Evolutionary conservation across 768 basidiomycete genomes (phyloP).

Genomic region (Xerocomellus dryophilus): DNA sequence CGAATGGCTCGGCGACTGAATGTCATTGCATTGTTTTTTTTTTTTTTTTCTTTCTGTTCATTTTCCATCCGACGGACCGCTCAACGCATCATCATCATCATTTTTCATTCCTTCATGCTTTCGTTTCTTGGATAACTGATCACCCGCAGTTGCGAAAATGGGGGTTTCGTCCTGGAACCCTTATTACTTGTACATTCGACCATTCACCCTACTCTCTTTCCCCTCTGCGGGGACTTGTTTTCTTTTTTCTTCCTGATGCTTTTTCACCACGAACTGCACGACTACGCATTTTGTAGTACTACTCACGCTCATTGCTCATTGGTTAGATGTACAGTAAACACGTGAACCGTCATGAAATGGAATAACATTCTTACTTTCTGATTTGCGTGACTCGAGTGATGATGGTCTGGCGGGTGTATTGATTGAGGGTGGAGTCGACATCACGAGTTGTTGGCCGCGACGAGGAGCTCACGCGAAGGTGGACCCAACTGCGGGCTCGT

Average conservation of each 20-base stretch:
- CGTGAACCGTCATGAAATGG: not conserved
- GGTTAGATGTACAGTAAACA: conserved; percentile 6
- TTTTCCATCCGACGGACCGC: not conserved
- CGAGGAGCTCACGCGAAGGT: too few species aligned
- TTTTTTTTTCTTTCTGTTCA: not conserved
- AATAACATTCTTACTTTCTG: not conserved
- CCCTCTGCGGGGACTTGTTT: not conserved
- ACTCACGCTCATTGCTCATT: conserved; percentile 20
- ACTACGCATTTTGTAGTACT: conserved; percentile 27
- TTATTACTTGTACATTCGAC: conserved; percentile 17
- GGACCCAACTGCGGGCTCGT: too few species aligned
- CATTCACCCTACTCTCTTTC: conserved; percentile 9
- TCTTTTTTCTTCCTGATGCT: not conserved
- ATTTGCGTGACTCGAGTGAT: not conserved
- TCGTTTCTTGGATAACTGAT: not conserved
- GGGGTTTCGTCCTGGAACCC: not conserved
- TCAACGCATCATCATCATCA: not conserved
- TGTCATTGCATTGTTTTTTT: not conserved
- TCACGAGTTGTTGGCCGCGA: too few species aligned
- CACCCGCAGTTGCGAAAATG: not conserved
- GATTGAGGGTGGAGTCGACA: too few species aligned
- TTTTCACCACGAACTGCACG: conserved; percentile 3
- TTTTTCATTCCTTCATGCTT: not conserved
- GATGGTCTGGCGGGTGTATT: too few species aligned
- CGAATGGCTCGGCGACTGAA: conserved; percentile 50